These are phyloP conservation scores for Graphium sp. DNA, from an alignment of 2,329 filamentous ascomycete genomes.

Conservation along the genomic window DNA sequence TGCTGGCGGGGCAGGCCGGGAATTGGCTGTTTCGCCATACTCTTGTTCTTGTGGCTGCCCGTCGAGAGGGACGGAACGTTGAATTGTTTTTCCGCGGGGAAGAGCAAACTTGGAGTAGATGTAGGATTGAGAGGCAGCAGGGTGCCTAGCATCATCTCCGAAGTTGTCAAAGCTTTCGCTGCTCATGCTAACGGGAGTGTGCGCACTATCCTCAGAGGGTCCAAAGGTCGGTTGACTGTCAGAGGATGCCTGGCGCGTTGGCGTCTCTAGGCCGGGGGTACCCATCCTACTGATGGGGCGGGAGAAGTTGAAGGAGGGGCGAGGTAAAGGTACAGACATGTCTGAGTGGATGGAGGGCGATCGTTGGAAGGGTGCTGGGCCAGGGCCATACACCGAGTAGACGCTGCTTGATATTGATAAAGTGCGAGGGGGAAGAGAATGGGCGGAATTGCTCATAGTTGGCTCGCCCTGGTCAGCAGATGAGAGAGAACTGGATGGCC, in stretches of 20 bases:
- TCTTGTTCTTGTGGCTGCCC: constrained; percentile 34
- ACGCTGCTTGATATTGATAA: constrained; percentile 53
- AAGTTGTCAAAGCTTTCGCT: constrained; percentile 49
- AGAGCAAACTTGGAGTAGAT: constrained; percentile 74
- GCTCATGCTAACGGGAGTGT: constrained; percentile 57
- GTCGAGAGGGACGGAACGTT: constrained; percentile 48
- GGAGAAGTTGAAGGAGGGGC: constrained; percentile 85
- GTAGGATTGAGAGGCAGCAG: constrained; percentile 53
- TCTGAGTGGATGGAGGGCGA: constrained; percentile 81
- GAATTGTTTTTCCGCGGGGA: constrained; percentile 65
- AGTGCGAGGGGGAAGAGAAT: constrained; percentile 58
- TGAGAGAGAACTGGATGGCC: constrained; percentile 44
- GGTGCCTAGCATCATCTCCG: constrained; percentile 27
- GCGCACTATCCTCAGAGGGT: constrained; percentile 44
- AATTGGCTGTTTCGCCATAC: constrained; percentile 3
- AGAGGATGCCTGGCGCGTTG: constrained; percentile 44
- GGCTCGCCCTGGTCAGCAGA: constrained; percentile 48
- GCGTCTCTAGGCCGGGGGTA: constrained; percentile 38
- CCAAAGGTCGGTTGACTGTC: constrained; percentile 51
- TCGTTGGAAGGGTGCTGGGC: constrained; percentile 44
- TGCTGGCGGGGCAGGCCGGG: constrained; percentile 14
- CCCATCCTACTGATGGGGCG: constrained; percentile 66
- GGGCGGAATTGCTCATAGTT: constrained; percentile 33
- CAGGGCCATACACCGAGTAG: constrained; percentile 26
- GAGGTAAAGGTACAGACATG: constrained; percentile 48